Conservation (phyloP, 768 basidiomycete genomes). For the Russula foetens region DNA sequence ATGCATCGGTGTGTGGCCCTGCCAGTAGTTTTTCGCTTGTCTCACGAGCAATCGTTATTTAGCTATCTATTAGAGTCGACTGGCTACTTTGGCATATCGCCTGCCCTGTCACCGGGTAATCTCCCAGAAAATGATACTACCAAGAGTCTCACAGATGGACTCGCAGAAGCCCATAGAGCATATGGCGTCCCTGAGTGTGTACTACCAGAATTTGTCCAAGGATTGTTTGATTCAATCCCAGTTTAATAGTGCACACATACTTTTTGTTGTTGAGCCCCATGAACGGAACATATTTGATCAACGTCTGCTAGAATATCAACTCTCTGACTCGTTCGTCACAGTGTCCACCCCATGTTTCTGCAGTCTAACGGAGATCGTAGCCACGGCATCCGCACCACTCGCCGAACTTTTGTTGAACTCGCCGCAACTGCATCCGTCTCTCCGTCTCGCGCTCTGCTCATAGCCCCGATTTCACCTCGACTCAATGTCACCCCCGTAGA, state of each 20-base stretch:
- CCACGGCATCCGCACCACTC: slow-evolving; percentile 63
- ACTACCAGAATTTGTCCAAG: background rate
- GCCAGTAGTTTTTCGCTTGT: background rate
- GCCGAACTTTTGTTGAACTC: slow-evolving; percentile 71
- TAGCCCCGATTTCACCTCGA: slow-evolving; percentile 29
- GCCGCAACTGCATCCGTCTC: slow-evolving; percentile 39
- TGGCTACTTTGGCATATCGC: slow-evolving; percentile 54
- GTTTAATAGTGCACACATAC: slow-evolving; percentile 41
- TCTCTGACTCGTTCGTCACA: slow-evolving; percentile 59
- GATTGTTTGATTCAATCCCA: background rate
- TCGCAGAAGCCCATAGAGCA: slow-evolving; percentile 72
- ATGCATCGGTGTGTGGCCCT: slow-evolving; percentile 61
- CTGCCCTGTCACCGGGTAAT: slow-evolving; percentile 42
- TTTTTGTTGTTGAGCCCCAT: slow-evolving; percentile 83
- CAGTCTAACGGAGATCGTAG: slow-evolving; percentile 30
- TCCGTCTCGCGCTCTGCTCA: slow-evolving; percentile 34
- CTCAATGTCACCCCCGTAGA: slow-evolving; percentile 38
- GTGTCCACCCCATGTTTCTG: background rate
- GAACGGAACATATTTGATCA: slow-evolving; percentile 97
- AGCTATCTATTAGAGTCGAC: slow-evolving; percentile 67
- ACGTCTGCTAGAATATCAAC: slow-evolving; percentile 76
- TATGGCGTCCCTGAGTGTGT: slow-evolving; percentile 52
- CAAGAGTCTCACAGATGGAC: slow-evolving; percentile 59
- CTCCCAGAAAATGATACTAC: slow-evolving; percentile 72
- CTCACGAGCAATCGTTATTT: background rate